Base-by-base conservation (phyloP, 2,329 filamentous ascomycete genomes). In the Fusarium tupiense region DNA sequence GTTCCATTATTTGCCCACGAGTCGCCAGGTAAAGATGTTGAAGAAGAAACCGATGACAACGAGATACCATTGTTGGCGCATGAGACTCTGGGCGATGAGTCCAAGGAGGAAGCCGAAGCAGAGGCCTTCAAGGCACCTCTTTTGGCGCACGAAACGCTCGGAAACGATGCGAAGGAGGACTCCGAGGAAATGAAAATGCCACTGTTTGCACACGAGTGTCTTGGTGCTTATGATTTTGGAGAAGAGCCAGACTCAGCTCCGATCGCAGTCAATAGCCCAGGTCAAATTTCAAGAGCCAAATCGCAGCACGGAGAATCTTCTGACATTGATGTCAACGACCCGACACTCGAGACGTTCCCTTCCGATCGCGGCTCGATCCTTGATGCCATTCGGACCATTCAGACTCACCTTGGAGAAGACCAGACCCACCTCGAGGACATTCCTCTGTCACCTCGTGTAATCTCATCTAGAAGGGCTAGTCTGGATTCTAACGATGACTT, bases 1-100 rank as follows among this genome's bases (percentile, higher is more conserved):
- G 81, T 82, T 3, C 85, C 86, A 3, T 80, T 87, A 11, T 87
- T 88, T 66, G 80, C 85, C 8, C 86, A 88, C 58, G 86, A 88
- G 71, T 83, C 82, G 35, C 81, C 84, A 38, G 85, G 85, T 10
- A 80, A 82, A 12, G 81, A 83, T 56, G 79, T 80, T n/a, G 79
- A 81, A 41, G 40, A 68, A 29, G 64, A 62, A 17, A 77, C 76
- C 13, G 77, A 83, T 16, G 76, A 82, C 47, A 53, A 75, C 26
- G 77, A 79, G 56, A 80, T 82, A 1, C 85, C 86, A 4, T 80
- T 87, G 10, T 87, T 88, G 67, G 81, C 86, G 5, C 86, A 88
- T 64, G 86, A 88, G 70, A 82, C 82, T 38, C 80, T 84, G 37
- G 85, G 84, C 5, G 81, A 82, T 16, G 82, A 83, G 61, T 79